Base-by-base conservation (phyloP, 2,329 filamentous ascomycete species). In the Lecanosticta acicola region DNA sequence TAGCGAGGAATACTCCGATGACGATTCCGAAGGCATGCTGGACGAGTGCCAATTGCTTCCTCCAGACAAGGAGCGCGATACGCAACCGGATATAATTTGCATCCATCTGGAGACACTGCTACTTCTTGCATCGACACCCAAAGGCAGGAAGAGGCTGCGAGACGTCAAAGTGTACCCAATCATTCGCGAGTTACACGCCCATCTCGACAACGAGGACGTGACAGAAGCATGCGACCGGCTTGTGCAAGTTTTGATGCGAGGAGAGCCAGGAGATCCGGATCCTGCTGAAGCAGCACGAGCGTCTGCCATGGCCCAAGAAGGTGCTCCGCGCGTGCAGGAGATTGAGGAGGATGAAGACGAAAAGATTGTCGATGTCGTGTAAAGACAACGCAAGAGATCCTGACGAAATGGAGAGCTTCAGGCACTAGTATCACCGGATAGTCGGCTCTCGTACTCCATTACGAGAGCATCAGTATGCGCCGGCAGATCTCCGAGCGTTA, bases 61-160 rank as follows among this genome's bases (percentile, higher is more conserved):
- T 0, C 85, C 89, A 0, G 89, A 96, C 62, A 97, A 98, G 74
- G 74, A 84, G 68, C 80, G 91, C 33, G 93, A 98, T 54, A 67
- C 76, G 3, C 87, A 96, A 59, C 66, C 70, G 13, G 78, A 79
- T 38, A 93, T 95, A 53, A 75, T 96, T 43, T 80, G 85, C 62
- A 93, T 87, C 2, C 90, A 97, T 65, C 69, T 98, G 16, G 93
- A 98, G 70, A 95, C 89, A 1, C 66, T 98, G 44, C 77, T 90
- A 46, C 70, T 98, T 14, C 68, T 98, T 47, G 90, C 87, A 0
- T 90, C 85, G 4, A 91, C 87, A 5, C 75, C 80, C 4, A 74
- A 83, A 56, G 87, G 84, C 1, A 78, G 91, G 49, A 85, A 94
- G 4, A 70, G 78, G 44, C 73, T 97, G 75, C 77, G 89, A 14